phyloP scores from a whole-genome alignment of 1,139 yeast genomes.

The Blastobotrys indianensis region DNA sequence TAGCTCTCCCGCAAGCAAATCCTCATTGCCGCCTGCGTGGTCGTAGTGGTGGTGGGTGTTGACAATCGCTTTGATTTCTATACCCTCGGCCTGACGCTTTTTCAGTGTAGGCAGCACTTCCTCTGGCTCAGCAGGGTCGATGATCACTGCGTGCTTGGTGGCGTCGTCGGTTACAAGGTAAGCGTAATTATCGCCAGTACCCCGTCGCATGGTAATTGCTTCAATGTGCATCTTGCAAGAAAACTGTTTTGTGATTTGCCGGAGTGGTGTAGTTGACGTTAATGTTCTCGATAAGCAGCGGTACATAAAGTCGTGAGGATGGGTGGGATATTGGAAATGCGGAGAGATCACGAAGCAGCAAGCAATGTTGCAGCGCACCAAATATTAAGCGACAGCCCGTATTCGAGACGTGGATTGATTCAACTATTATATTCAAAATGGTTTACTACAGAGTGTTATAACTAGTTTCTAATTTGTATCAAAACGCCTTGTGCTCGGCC shows the following conservation, averaged over 20 bases:
- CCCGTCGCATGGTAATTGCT: constrained; percentile 92
- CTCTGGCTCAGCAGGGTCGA: constrained; percentile 86
- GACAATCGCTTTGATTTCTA: constrained; percentile 62
- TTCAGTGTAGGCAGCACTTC: constrained; percentile 45
- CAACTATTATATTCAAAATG: too few species aligned
- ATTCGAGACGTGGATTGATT: too few species aligned
- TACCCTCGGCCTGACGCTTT: constrained; percentile 33
- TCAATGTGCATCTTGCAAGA: constrained; percentile 67
- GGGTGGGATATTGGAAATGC: not conserved
- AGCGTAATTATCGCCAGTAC: constrained; percentile 83
- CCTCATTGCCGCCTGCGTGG: constrained; percentile 83
- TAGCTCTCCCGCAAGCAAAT: constrained; percentile 27
- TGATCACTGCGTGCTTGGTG: constrained; percentile 67
- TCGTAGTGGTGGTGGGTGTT: constrained; percentile 96
- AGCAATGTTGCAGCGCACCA: too few species aligned
- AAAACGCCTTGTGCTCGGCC: too few species aligned
- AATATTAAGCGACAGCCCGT: too few species aligned
- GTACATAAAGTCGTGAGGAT: not conserved
- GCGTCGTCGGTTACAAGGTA: constrained; percentile 68
- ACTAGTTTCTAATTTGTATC: too few species aligned
- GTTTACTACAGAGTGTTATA: too few species aligned
- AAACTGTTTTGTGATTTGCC: not conserved
- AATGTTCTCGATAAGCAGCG: not conserved
- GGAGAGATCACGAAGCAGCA: not conserved
- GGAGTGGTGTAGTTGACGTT: not conserved